Conservation (phyloP, 441 rosid species). For the Rhodomyrtus psidioides region DNA sequence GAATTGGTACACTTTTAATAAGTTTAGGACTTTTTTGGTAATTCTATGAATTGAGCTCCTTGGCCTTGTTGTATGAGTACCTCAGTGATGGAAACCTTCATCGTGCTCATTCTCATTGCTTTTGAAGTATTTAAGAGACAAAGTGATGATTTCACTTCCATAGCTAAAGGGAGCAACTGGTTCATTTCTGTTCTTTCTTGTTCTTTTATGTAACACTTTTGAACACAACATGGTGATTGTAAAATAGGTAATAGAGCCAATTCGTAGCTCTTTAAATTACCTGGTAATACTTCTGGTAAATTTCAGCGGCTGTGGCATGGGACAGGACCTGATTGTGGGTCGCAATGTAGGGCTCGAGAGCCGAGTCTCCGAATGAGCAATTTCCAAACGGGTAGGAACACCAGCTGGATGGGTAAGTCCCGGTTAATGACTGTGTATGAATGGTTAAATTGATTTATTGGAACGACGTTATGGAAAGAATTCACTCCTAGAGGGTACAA, state of each 20-base stretch:
- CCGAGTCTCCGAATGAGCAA: neutral
- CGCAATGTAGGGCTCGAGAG: conserved; percentile 2
- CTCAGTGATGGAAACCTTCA: neutral
- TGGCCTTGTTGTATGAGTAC: neutral
- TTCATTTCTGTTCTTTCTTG: neutral
- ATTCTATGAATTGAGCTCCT: neutral
- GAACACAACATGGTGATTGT: neutral
- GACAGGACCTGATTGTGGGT: conserved; percentile 1
- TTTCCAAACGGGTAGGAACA: conserved; percentile 3
- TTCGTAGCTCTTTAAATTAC: neutral
- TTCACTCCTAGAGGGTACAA: too few relatives aligned
- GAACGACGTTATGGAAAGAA: too few relatives aligned
- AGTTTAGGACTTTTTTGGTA: too few relatives aligned
- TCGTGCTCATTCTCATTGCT: neutral
- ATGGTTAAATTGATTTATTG: too few relatives aligned
- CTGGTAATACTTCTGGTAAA: neutral
- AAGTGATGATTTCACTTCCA: neutral
- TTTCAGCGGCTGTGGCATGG: conserved; percentile 2
- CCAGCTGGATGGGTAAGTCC: neutral
- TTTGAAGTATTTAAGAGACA: neutral
- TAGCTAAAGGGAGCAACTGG: neutral
- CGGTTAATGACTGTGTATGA: neutral
- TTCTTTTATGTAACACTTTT: neutral
- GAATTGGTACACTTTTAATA: too few relatives aligned
- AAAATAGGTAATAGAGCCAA: neutral